Percentiles rank a stretch among this genome's conserved stretches.
These are phyloP conservation scores for Coemansia sp. DNA, from an alignment of 192 early-diverging fungal genomes.

Conservation along the genomic window DNA sequence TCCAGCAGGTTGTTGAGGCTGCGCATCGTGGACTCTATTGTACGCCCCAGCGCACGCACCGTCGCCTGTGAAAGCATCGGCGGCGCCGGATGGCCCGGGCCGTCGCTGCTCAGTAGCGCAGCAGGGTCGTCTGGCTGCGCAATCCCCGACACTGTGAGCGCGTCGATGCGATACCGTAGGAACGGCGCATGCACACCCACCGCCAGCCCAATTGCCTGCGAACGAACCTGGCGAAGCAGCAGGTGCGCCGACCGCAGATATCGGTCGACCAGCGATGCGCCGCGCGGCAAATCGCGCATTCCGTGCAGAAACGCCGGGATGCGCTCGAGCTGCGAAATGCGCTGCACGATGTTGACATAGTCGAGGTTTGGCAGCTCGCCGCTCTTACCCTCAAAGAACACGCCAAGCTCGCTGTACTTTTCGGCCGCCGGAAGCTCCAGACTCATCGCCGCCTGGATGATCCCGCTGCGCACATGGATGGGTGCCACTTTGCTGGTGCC, in stretches of 20 bases:
- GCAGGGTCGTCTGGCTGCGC: constrained; percentile 30
- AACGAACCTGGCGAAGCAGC: constrained; percentile 37
- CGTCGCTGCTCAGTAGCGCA: constrained; percentile 11
- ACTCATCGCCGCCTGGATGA: constrained; percentile 82
- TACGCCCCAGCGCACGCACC: constrained; percentile 42
- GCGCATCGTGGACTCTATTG: constrained; percentile 79
- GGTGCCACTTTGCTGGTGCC: constrained; percentile 48
- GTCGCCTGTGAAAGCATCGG: constrained; percentile 1
- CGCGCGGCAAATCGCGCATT: constrained; percentile 18
- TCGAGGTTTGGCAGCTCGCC: constrained; percentile 93
- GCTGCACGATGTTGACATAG: constrained; percentile 74
- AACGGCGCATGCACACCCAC: constrained; percentile 45
- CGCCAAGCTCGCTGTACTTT: constrained; percentile 58
- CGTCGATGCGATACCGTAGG: constrained; percentile 73
- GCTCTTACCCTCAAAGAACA: constrained; percentile 84
- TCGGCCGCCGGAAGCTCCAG: constrained; percentile 78
- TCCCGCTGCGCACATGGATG: constrained; percentile 62
- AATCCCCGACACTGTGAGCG: constrained; percentile 61
- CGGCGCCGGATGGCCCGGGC: not conserved
- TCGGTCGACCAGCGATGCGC: constrained; percentile 9
- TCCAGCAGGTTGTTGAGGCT: constrained; percentile 92
- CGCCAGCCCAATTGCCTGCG: constrained; percentile 45
- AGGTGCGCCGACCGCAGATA: constrained; percentile 28
- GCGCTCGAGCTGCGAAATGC: constrained; percentile 55
- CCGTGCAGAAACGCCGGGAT: constrained; percentile 54